Base-by-base conservation (phyloP, 805 yeast genomes). In the Teunomyces atbi region DNA sequence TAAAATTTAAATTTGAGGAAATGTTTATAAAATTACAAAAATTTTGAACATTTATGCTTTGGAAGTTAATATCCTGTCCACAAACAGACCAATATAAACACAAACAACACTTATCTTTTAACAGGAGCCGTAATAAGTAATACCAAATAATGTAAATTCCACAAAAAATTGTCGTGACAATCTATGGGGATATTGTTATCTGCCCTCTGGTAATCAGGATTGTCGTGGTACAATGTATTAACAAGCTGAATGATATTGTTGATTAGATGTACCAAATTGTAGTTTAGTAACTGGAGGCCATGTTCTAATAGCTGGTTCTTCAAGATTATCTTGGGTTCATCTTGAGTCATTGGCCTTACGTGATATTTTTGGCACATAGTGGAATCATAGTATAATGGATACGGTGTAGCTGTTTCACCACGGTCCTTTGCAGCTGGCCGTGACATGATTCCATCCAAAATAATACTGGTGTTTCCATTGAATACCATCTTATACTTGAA, bases 161-260 rank as follows among this genome's bases (percentile, higher is more conserved):
- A 72, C 46, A 71, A 53, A 37, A 70, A 62, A 47, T 71, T 69
- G 51, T 71, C 77, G 13, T 62, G 42, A 44, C 73, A 68, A 39
- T 71, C 76, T 6, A 60, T 49, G 2, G 76, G 76, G 11, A 70
- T 57, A n/a, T 40, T 45, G 26, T 44, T 42, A 6, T 57, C 51
- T 13, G 49, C 21, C 16, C 42, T 47, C 23, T 45, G 45, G 34
- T 46, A 36, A 26, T 33, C 44, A 5, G 38, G 40, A 12, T 13
- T 26, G 21, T 42, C 42, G 33, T 47, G 41, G 37, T 44, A 39
- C 18, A 52, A 54, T 38, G 47, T 51, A 13, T 51, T 33, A 44
- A 52, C 53, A 5, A 50, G 34, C 13, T 50, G 57, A n/a, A 55
- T 55, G 12, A 60, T 49, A 29, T 56, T 55, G 26, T 59, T 50